Conservation (phyloP, 1,284 basidiomycete genomes). For the Cutaneotrichosporon sp. region DNA sequence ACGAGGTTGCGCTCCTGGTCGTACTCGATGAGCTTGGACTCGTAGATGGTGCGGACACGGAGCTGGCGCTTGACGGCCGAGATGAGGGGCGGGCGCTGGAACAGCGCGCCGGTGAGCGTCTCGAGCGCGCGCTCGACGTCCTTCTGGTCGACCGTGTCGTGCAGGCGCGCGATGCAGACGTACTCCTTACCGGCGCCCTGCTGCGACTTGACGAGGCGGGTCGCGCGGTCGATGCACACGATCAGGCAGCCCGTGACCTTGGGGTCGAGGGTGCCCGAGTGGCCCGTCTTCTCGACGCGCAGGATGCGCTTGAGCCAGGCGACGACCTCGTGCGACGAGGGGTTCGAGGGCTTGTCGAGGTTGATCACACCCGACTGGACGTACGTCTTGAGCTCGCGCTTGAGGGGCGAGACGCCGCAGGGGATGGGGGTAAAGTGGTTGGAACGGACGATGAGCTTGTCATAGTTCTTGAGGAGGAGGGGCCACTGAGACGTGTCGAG, state of each 20-base stretch:
- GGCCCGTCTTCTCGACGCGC: conserved; percentile 93
- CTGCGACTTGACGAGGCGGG: conserved; percentile 82
- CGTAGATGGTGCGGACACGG: conserved; percentile 95
- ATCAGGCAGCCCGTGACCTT: conserved; percentile 99
- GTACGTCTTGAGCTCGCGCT: conserved; percentile 87
- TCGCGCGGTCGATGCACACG: conserved; percentile 99
- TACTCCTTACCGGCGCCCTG: conserved; percentile 86
- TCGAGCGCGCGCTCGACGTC: conserved; percentile 90
- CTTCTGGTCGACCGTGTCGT: conserved; percentile 79
- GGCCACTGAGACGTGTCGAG: conserved; percentile 98
- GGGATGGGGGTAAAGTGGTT: conserved; percentile 99
- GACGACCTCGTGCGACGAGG: conserved; percentile 99
- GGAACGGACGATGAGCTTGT: conserved; percentile 90
- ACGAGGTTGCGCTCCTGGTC: conserved; percentile 96
- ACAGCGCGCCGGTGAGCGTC: conserved; percentile 96
- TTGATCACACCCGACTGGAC: conserved; percentile 94
- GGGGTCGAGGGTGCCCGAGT: conserved; percentile 96
- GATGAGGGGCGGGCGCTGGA: conserved; percentile 98
- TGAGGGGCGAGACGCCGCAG: conserved; percentile 69
- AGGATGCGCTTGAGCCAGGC: conserved; percentile 97
- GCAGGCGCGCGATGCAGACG: conserved; percentile 91
- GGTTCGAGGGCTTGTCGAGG: conserved; percentile 99
- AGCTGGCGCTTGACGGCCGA: conserved; percentile 99
- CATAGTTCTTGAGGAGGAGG: conserved; percentile 97
- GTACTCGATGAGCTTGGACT: conserved; percentile 94